Conservation (phyloP, 352 stramenopile genomes). For the Elongisporangium anandrum region DNA sequence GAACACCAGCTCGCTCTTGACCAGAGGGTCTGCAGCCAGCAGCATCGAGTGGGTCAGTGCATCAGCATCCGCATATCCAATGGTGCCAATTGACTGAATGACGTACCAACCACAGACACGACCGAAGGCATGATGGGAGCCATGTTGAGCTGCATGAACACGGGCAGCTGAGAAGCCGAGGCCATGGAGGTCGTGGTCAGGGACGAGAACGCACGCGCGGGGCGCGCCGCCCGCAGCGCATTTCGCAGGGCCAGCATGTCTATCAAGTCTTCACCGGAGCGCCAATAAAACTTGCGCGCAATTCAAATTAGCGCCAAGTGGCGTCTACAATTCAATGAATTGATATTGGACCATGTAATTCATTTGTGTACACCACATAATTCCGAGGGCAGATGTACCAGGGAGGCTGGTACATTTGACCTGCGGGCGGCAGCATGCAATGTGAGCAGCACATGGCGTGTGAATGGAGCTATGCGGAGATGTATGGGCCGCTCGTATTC, state of each 20-base stretch:
- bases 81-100: not conserved
- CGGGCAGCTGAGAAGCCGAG: not conserved
- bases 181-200: not conserved
- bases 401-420: not conserved
- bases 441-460: too few relatives aligned
- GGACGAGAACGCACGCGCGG: constrained; percentile 1
- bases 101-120: constrained; percentile 2
- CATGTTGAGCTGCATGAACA: constrained; percentile 9
- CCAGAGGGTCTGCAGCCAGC: constrained; percentile 22
- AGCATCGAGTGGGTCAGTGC: too few relatives aligned
- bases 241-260: not conserved
- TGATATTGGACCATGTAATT: not conserved
- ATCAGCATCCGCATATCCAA: not conserved
- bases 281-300: not conserved
- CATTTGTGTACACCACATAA: not conserved
- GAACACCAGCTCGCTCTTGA: constrained; percentile 37
- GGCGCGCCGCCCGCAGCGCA: constrained; percentile 3
- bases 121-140: constrained; percentile 12
- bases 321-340: not conserved
- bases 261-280: not conserved
- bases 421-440: too few relatives aligned
- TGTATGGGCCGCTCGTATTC: too few relatives aligned
- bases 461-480: too few relatives aligned
- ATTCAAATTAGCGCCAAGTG: not conserved
- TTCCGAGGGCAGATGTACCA: not conserved